phyloP scores from a whole-genome alignment of 352 stramenopile genomes.

The Phytophthora sp. region DNA sequence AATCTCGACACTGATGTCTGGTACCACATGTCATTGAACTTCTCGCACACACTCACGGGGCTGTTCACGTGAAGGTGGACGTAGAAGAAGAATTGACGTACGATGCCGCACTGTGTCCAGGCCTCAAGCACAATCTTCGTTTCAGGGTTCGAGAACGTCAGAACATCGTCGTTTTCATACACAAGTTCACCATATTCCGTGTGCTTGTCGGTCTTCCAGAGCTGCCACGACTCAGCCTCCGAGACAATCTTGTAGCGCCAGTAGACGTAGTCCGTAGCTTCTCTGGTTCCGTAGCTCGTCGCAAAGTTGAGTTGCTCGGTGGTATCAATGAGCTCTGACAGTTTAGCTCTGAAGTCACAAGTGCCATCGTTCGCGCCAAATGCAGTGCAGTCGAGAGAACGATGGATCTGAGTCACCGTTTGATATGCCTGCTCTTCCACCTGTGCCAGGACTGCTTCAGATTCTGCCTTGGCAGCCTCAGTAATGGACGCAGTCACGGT shows the following conservation, averaged over 20 bases:
- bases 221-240: constrained; percentile 41
- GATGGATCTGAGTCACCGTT: constrained; percentile 67
- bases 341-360: constrained; percentile 43
- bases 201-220: constrained; percentile 44
- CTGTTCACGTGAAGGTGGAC: constrained; percentile 59
- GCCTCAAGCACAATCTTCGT: constrained; percentile 63
- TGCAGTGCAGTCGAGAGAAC: constrained; percentile 50
- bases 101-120: constrained; percentile 64
- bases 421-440: constrained; percentile 49
- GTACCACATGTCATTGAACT: constrained; percentile 77
- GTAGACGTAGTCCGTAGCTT: constrained; percentile 53
- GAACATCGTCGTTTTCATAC: constrained; percentile 26
- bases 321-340: constrained; percentile 49
- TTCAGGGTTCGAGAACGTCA: constrained; percentile 46
- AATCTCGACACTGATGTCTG: constrained; percentile 46
- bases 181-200: constrained; percentile 4
- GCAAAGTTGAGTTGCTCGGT: constrained; percentile 30
- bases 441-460: constrained; percentile 42
- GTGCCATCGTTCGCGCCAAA: constrained; percentile 35
- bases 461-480: constrained; percentile 25
- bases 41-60: constrained; percentile 51
- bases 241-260: constrained; percentile 67
- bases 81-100: constrained; percentile 51
- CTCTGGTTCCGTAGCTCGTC: not conserved
- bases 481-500: constrained; percentile 40